These are phyloP conservation scores for Westerdykella aurantiaca DNA, from an alignment of 2,329 filamentous ascomycete genomes.

Conservation along the genomic window DNA sequence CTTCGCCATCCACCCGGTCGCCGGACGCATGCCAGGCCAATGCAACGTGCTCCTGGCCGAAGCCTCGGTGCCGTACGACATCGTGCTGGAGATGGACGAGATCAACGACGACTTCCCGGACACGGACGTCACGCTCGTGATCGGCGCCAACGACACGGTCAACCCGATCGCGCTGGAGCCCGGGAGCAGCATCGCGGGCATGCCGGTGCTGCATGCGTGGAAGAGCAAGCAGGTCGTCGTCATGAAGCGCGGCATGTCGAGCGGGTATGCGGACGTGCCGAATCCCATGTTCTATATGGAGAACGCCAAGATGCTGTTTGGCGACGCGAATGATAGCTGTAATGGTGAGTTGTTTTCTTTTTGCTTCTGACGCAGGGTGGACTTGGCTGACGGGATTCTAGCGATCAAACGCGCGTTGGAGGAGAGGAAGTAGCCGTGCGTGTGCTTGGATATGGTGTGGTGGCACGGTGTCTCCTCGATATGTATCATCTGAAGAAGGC, in stretches of 20 bases:
- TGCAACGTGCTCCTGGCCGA: conserved; percentile 88
- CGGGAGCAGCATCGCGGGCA: conserved; percentile 78
- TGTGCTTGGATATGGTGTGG: no score
- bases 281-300: conserved; percentile 95
- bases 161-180: conserved; percentile 84
- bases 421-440: conserved; percentile 26
- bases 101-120: conserved; percentile 88
- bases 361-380: neutral
- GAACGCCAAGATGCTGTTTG: conserved; percentile 85
- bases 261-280: conserved; percentile 83
- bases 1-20: conserved; percentile 86
- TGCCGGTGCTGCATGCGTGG: conserved; percentile 89
- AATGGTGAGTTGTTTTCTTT: conserved; percentile 48
- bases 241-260: conserved; percentile 88
- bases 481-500: no score
- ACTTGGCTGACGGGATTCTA: neutral
- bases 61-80: conserved; percentile 82
- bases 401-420: conserved; percentile 35
- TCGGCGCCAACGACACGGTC: conserved; percentile 88
- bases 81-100: conserved; percentile 92
- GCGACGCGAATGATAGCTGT: conserved; percentile 78
- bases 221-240: conserved; percentile 90
- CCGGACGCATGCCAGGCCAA: conserved; percentile 87
- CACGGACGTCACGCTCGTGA: conserved; percentile 81
- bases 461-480: no score